Percentiles rank a stretch among this genome's conserved stretches.
phyloP scores from a whole-genome alignment of 2,329 filamentous ascomycete genomes.

The Coniella lustricola region DNA sequence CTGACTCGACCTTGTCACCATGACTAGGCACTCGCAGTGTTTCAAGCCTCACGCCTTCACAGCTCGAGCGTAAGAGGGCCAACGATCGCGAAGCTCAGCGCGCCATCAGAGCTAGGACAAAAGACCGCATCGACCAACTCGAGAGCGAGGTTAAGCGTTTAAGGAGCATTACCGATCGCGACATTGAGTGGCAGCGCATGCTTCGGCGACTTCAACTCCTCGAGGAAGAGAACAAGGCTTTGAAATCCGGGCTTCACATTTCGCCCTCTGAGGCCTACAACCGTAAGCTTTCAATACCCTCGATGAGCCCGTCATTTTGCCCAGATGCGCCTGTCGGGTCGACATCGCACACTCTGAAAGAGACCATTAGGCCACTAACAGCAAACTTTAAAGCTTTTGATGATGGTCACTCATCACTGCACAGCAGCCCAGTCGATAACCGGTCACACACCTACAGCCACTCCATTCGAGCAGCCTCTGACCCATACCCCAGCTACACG shows the following conservation, averaged over 20 bases:
- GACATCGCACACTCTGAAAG: not conserved
- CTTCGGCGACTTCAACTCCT: conserved; percentile 45
- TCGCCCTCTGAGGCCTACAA: conserved; percentile 35
- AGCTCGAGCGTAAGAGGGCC: conserved; percentile 81
- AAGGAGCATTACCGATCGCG: conserved; percentile 39
- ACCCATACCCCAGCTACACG: conserved; percentile 20
- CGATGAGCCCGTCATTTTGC: too few relatives aligned
- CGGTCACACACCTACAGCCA: conserved; percentile 38
- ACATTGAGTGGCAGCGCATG: conserved; percentile 45
- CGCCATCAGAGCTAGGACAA: conserved; percentile 78
- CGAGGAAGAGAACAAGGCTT: conserved; percentile 42
- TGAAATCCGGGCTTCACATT: conserved; percentile 39
- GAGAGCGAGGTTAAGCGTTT: conserved; percentile 71
- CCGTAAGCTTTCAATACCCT: too few relatives aligned
- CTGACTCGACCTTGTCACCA: conserved; percentile 9
- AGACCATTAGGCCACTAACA: conserved; percentile 9
- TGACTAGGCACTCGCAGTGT: conserved; percentile 62
- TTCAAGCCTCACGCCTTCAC: conserved; percentile 78
- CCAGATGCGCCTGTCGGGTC: too few relatives aligned
- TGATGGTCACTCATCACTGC: conserved; percentile 30
- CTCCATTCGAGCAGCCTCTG: conserved; percentile 12
- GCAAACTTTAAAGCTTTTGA: conserved; percentile 30
- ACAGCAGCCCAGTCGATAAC: conserved; percentile 34
- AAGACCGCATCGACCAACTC: conserved; percentile 73
- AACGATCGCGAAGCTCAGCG: conserved; percentile 89